A percentile compares a stretch with the other conserved stretches of the same genome.
Conservation (phyloP, 129 eudicot species). For the Escallonia rubra region DNA sequence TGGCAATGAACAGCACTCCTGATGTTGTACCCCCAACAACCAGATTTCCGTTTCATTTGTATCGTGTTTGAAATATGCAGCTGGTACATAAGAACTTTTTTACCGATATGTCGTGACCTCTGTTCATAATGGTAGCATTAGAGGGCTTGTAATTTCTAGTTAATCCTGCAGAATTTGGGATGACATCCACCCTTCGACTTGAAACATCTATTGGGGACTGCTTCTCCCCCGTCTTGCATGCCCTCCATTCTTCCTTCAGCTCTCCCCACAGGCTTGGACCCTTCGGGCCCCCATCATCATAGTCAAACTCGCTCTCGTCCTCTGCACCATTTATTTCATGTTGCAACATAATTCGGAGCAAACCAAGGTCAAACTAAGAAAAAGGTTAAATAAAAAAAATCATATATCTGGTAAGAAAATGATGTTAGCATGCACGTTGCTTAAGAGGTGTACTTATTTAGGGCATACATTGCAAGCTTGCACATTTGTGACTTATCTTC, state of each 20-base stretch:
- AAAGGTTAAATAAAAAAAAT: no score
- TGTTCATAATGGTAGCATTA: conserved; percentile 15
- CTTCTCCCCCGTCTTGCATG: conserved; percentile 14
- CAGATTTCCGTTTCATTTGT: background rate
- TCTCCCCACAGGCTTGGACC: conserved; percentile 59
- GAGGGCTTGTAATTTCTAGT: conserved; percentile 7
- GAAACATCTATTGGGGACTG: conserved; percentile 22
- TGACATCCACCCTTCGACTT: background rate
- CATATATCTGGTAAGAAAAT: no score
- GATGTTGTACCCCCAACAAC: background rate
- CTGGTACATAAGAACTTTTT: no score
- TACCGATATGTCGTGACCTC: conserved; percentile 24
- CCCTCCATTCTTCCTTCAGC: conserved; percentile 26
- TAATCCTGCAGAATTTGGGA: background rate
- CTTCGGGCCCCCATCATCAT: conserved; percentile 20
- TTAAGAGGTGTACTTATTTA: no score
- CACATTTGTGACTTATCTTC: no score
- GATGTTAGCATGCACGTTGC: no score
- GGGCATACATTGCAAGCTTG: no score
- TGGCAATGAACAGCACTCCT: no score
- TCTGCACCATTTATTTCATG: conserved; percentile 14
- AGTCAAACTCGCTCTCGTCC: conserved; percentile 52
- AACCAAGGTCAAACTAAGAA: no score
- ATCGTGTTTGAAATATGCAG: background rate
- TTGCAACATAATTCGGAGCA: no score